phyloP scores from a whole-genome alignment of 106 monocot genomes.

The Apostasia ramifera region DNA sequence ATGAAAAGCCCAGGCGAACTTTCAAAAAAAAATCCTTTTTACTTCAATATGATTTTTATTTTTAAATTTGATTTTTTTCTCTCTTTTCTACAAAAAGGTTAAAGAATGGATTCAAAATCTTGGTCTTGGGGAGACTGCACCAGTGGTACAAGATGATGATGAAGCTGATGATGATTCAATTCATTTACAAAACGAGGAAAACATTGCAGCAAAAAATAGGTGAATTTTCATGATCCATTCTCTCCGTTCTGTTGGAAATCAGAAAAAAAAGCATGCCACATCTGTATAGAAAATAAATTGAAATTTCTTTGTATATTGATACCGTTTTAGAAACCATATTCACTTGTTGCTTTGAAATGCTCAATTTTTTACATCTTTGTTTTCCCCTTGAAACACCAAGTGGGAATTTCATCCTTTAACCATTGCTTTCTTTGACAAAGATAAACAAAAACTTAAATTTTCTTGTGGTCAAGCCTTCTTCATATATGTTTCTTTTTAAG shows the following conservation, averaged over 20 bases:
- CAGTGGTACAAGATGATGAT: constrained; percentile 88
- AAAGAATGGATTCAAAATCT: constrained; percentile 99
- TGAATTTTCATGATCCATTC: constrained; percentile 3
- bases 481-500: background rate
- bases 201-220: constrained; percentile 71
- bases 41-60: too few relatives aligned
- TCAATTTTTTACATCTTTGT: too few relatives aligned
- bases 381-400: background rate
- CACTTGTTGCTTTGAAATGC: too few relatives aligned
- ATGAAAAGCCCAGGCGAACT: too few relatives aligned
- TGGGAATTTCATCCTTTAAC: background rate
- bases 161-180: constrained; percentile 79
- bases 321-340: too few relatives aligned
- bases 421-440: background rate
- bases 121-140: constrained; percentile 64
- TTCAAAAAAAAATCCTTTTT: too few relatives aligned
- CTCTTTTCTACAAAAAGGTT: constrained; percentile 38
- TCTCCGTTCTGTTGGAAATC: background rate
- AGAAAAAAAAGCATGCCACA: background rate
- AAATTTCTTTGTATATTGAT: background rate
- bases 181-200: constrained; percentile 60
- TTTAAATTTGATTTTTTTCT: background rate
- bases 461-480: background rate
- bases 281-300: background rate
- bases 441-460: background rate